phyloP scores from a whole-genome alignment of 495 filamentous ascomycete genomes.

The Aspergillus asperescens region DNA sequence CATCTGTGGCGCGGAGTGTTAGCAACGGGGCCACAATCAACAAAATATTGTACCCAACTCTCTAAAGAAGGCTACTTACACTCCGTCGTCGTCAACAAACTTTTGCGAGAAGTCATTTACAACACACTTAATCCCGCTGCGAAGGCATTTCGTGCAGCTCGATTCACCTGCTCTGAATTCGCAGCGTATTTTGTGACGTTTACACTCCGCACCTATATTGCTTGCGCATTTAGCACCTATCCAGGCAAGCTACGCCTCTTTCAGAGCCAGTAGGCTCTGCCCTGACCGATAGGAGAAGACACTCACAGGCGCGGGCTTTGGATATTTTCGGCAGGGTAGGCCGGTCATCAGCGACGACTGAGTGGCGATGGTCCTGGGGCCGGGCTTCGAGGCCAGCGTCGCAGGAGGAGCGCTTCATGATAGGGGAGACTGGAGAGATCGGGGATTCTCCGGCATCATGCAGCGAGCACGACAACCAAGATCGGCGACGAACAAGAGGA shows the following conservation, averaged over 20 bases:
- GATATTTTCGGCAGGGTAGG: conserved; percentile 35
- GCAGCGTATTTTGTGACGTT: conserved; percentile 46
- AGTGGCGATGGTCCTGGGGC: conserved; percentile 18
- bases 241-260: neutral
- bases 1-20: conserved; percentile 28
- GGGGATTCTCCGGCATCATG: conserved; percentile 40
- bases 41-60: neutral
- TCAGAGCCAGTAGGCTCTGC: neutral
- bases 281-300: neutral
- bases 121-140: conserved; percentile 45
- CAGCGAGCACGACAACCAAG: conserved; percentile 19
- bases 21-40: conserved; percentile 1
- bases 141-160: conserved; percentile 43
- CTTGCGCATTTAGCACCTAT: conserved; percentile 6
- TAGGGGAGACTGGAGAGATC: conserved; percentile 18
- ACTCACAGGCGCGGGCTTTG: conserved; percentile 46
- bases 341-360: conserved; percentile 22
- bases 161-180: conserved; percentile 40
- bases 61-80: conserved; percentile 26
- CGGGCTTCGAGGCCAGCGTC: conserved; percentile 36
- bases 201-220: conserved; percentile 41
- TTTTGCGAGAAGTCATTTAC: conserved; percentile 49
- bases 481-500: conserved; percentile 4
- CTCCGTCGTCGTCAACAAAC: conserved; percentile 44
- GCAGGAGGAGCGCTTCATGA: conserved; percentile 40